Percentiles rank a stretch among this genome's conserved stretches.
These are phyloP conservation scores for Stemphylium lycopersici DNA, from an alignment of 2,329 filamentous ascomycete genomes.

Conservation along the genomic window DNA sequence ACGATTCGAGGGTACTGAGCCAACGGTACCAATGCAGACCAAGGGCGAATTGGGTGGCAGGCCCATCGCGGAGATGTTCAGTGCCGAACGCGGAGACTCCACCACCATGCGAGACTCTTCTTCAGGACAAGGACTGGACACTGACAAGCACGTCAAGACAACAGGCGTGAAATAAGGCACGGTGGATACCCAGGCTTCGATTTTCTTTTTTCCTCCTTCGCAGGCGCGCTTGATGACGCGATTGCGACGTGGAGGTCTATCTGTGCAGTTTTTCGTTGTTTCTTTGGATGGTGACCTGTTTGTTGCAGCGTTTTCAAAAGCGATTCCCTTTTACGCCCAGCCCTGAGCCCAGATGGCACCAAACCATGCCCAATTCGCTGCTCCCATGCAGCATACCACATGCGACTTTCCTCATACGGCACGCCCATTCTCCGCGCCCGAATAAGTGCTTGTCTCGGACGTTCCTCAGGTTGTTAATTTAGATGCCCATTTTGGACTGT, in stretches of 20 bases:
- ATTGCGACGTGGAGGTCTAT: not conserved
- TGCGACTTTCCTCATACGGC: not conserved
- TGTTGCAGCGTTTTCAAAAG: not conserved
- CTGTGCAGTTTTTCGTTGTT: not conserved
- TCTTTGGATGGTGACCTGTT: not conserved
- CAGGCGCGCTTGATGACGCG: not conserved
- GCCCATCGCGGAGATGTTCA: constrained; percentile 16
- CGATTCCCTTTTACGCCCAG: not conserved
- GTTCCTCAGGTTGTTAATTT: not conserved
- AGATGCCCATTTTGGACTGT: not conserved
- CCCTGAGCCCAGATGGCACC: not conserved
- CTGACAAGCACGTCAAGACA: constrained; percentile 11
- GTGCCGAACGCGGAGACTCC: constrained; percentile 13
- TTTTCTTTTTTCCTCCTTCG: not conserved
- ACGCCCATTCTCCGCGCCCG: not conserved
- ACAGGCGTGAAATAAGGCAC: not conserved
- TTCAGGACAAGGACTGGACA: constrained; percentile 7
- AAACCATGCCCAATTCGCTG: not conserved
- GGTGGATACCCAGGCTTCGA: not conserved
- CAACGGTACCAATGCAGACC: constrained; percentile 33
- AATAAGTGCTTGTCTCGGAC: not conserved
- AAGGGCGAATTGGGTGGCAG: constrained; percentile 35
- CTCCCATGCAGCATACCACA: not conserved
- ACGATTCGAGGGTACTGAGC: constrained; percentile 53
- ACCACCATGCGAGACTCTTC: constrained; percentile 7